Conservation (phyloP, 805 yeast species). For the Candida nonsorbophila region DNA sequence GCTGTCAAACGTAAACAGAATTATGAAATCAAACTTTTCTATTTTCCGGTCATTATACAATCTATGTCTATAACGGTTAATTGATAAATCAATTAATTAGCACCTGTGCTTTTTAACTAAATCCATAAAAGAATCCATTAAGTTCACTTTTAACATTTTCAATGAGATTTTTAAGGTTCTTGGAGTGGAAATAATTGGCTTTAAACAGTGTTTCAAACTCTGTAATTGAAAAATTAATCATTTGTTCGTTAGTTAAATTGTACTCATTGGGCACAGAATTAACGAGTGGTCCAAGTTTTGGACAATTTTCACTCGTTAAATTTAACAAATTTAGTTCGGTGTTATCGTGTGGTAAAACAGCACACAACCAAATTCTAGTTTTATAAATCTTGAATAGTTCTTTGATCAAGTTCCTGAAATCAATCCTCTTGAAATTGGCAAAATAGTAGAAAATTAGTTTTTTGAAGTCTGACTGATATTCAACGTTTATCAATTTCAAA, state of each 20-base stretch:
- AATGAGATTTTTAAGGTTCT: conserved; percentile 43
- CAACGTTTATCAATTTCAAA: conserved; percentile 40
- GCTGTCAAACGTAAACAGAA: no score
- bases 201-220: conserved; percentile 35
- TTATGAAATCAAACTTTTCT: no score
- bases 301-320: conserved; percentile 6
- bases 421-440: conserved; percentile 42
- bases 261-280: conserved; percentile 30
- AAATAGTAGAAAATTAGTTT: conserved; percentile 41
- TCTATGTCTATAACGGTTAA: no score
- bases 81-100: no score
- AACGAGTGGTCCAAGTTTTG: conserved; percentile 6
- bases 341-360: conserved; percentile 36
- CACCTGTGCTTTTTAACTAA: conserved; percentile 17
- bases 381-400: conserved; percentile 42
- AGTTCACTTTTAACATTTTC: conserved; percentile 39
- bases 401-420: conserved; percentile 35
- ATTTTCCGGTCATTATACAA: no score
- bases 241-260: conserved; percentile 32
- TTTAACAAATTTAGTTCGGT: conserved; percentile 23
- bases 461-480: conserved; percentile 41
- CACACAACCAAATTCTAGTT: conserved; percentile 45
- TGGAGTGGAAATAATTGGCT: conserved; percentile 50
- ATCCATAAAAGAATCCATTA: conserved; percentile 38
- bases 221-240: conserved; percentile 38